Conservation (phyloP, 2,329 filamentous ascomycete species). For the Hyphodiscus sp. region DNA sequence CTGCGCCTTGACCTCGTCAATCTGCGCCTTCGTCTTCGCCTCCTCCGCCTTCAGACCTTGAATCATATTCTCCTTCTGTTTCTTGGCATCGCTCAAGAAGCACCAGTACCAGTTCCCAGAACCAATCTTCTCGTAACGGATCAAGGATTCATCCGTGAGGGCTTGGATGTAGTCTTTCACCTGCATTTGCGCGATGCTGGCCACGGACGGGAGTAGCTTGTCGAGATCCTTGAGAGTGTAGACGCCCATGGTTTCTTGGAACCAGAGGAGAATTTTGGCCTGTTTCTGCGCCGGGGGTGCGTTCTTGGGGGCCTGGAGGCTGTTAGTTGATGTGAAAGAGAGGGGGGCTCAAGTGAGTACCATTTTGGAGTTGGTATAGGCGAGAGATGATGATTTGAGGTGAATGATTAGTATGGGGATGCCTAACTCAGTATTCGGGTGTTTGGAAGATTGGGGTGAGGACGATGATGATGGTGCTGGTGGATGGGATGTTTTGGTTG, state of each 20-base stretch:
- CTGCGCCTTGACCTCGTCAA: constrained; percentile 30
- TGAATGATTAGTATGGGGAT: too few species aligned
- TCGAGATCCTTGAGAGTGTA: constrained; percentile 64
- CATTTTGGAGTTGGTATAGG: background rate
- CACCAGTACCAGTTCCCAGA: constrained; percentile 69
- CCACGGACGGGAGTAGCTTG: constrained; percentile 53
- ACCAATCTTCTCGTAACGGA: constrained; percentile 63
- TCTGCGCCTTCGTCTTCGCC: constrained; percentile 23
- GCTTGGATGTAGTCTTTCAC: constrained; percentile 61
- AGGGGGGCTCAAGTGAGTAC: background rate
- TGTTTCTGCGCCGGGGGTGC: constrained; percentile 52
- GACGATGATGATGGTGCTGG: too few species aligned
- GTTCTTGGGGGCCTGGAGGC: background rate
- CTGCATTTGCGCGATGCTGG: constrained; percentile 59
- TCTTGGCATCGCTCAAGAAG: constrained; percentile 48
- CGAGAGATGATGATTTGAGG: too few species aligned
- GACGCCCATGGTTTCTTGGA: constrained; percentile 52
- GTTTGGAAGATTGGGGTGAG: too few species aligned
- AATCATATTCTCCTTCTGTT: constrained; percentile 38
- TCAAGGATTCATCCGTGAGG: constrained; percentile 53
- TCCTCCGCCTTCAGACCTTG: constrained; percentile 33
- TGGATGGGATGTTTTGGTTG: too few species aligned
- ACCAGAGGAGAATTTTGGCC: constrained; percentile 49
- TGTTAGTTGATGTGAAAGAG: background rate
- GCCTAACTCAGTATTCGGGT: too few species aligned